These are phyloP conservation scores for thale cress (Arabidopsis thaliana) DNA, from an alignment of 345 rosid genomes.

Conservation along the genomic window TAIR10.1 NC_003074.8:19770501-19771000, in stretches of 20 bases:
- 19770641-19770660: not conserved
- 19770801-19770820: conserved; percentile 50
- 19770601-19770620: conserved; percentile 1
- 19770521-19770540: conserved; percentile 48
- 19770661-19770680: conserved; percentile 10
- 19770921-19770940: conserved; percentile 23
- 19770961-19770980: conserved; percentile 10
- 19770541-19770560: conserved; percentile 61
- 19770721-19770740: conserved; percentile 5
- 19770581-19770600: conserved; percentile 44
- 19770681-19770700: conserved; percentile 6
- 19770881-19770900: conserved; percentile 59
- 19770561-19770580: conserved; percentile 51
- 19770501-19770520: conserved; percentile 57
- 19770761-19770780: conserved; percentile 16
- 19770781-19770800: not conserved
- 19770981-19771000: conserved; percentile 50
- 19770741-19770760: conserved; percentile 2
- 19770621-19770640: not conserved
- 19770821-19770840: conserved; percentile 50
- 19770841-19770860: conserved; percentile 57
- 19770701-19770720: conserved; percentile 5
- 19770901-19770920: conserved; percentile 46
- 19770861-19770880: conserved; percentile 53
- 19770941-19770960: not conserved